These are phyloP conservation scores for Colletotrichum siamense DNA, from an alignment of 2,329 filamentous ascomycete genomes.

Conservation along the genomic window DNA sequence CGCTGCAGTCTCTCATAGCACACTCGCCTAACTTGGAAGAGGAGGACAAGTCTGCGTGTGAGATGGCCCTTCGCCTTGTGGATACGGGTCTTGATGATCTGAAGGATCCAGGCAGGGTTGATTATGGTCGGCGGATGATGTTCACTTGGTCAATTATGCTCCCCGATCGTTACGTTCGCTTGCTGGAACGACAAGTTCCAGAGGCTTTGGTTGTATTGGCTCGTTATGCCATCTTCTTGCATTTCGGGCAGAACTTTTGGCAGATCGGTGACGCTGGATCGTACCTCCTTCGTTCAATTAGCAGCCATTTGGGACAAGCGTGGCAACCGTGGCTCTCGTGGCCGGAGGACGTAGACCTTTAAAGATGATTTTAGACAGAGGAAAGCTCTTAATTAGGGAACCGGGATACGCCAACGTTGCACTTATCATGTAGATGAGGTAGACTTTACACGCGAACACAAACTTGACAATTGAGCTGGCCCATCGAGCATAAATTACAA, in stretches of 20 bases:
- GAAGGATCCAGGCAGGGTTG: not conserved
- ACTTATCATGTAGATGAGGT: not conserved
- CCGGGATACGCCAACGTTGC: not conserved
- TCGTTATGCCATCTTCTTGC: not conserved
- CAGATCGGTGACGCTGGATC: not conserved
- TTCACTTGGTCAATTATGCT: not conserved
- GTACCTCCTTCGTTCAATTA: not conserved
- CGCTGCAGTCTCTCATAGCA: not conserved
- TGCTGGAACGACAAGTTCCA: not conserved
- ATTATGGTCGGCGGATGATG: not conserved
- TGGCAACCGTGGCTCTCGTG: not conserved
- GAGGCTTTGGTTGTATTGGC: not conserved
- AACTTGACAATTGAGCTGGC: not conserved
- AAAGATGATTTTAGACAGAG: not conserved
- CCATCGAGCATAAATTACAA: not conserved
- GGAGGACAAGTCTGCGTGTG: not conserved
- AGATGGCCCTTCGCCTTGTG: not conserved
- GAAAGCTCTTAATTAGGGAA: rapidly evolving
- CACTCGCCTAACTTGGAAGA: not conserved
- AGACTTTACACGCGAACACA: not conserved
- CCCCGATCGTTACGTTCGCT: not conserved
- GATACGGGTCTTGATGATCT: not conserved
- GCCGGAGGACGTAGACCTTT: not conserved
- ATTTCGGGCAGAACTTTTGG: not conserved
- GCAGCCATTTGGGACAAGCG: not conserved